Evolutionary conservation across 306 rosid species (phyloP).

Genomic region (Mimosa bimucronata): DNA sequence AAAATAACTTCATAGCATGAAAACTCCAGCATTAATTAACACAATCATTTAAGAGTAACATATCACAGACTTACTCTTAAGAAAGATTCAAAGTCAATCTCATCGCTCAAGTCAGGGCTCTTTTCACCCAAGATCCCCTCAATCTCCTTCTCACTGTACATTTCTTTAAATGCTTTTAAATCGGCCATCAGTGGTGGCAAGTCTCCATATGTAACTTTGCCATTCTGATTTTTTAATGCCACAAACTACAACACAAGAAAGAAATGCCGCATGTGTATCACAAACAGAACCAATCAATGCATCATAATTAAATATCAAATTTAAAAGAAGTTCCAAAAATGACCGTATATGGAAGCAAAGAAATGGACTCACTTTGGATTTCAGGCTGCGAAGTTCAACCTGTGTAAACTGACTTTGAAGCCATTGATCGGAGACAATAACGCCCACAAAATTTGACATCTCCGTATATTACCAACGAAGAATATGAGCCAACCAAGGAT

Average conservation of each 20-base stretch:
- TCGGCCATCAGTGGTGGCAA: slow-evolving; percentile 69
- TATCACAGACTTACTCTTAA: slow-evolving; percentile 61
- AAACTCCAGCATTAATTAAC: slow-evolving; percentile 28
- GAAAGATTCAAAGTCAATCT: slow-evolving; percentile 88
- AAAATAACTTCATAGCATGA: slow-evolving; percentile 23
- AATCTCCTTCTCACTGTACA: slow-evolving; percentile 71
- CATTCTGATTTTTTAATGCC: slow-evolving; percentile 68
- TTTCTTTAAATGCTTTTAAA: slow-evolving; percentile 67
- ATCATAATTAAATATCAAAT: slow-evolving; percentile 7
- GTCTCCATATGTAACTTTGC: slow-evolving; percentile 70
- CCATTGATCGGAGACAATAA: slow-evolving; percentile 83
- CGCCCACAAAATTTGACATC: slow-evolving; percentile 87
- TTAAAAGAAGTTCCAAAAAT: slow-evolving; percentile 33
- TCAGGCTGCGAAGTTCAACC: slow-evolving; percentile 88
- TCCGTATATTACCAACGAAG: slow-evolving; percentile 39
- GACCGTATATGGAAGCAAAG: neutral
- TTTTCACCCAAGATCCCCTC: slow-evolving; percentile 60
- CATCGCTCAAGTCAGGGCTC: slow-evolving; percentile 58
- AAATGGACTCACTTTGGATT: slow-evolving; percentile 58
- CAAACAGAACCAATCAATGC: slow-evolving; percentile 9
- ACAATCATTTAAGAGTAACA: slow-evolving; percentile 17
- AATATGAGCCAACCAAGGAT: slow-evolving; percentile 6
- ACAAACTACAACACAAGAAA: slow-evolving; percentile 55
- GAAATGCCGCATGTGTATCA: slow-evolving; percentile 21
- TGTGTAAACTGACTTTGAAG: slow-evolving; percentile 96